Evolutionary conservation across 2,329 filamentous ascomycete species (phyloP).

Genomic region (Pseudopithomyces chartarum): DNA sequence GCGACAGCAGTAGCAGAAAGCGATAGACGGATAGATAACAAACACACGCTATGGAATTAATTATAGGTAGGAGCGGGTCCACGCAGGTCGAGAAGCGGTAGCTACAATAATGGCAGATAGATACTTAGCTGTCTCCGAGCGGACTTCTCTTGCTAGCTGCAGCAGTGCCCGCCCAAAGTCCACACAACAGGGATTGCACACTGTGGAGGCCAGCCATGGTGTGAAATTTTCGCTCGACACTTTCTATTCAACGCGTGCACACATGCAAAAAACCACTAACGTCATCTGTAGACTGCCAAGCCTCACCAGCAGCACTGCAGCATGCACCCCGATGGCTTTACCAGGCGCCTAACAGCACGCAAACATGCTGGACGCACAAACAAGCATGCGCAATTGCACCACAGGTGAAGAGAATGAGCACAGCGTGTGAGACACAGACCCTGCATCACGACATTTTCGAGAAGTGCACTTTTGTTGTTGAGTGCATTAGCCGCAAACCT

Average conservation of each 20-base stretch:
- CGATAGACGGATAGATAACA: not conserved
- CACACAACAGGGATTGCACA: not conserved
- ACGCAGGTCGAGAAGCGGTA: not conserved
- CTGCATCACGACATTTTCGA: conserved; percentile 1
- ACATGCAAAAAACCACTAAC: not conserved
- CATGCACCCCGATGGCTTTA: no score
- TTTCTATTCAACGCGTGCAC: not conserved
- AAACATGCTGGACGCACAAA: no score
- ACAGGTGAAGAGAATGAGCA: not conserved
- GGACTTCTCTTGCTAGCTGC: conserved; percentile 1
- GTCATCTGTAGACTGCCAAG: conserved; percentile 13
- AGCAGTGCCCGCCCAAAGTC: not conserved
- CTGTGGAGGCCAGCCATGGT: conserved; percentile 5
- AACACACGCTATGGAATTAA: not conserved
- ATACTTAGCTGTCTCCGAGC: conserved; percentile 1
- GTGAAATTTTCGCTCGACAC: conserved; percentile 6
- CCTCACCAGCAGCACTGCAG: not conserved
- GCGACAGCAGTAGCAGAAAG: no score
- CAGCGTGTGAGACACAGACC: conserved; percentile 12
- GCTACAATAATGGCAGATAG: no score
- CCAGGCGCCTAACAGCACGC: no score
- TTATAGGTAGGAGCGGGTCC: not conserved
- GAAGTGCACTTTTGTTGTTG: conserved; percentile 3
- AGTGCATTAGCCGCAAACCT: conserved; percentile 17
- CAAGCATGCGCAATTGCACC: conserved; percentile 3